Percentiles rank a stretch among this genome's conserved stretches.
phyloP scores from a whole-genome alignment of 345 rosid species.

The Euclidium syriacum region DNA sequence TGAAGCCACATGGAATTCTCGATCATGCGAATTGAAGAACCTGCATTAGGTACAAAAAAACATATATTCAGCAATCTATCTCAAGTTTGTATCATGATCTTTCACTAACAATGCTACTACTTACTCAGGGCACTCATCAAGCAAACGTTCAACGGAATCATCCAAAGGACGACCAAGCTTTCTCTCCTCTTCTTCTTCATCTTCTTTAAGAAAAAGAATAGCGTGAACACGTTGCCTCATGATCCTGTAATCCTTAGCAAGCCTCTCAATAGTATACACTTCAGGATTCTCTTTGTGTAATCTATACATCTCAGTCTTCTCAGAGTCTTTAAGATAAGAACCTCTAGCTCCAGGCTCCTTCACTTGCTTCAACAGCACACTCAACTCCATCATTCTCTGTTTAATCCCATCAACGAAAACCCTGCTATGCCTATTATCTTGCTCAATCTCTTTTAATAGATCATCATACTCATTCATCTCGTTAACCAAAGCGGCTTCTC shows the following conservation, averaged over 20 bases:
- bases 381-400: conserved; percentile 45
- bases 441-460: conserved; percentile 38
- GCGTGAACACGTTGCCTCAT: conserved; percentile 98
- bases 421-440: conserved; percentile 38
- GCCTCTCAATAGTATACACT: conserved; percentile 67
- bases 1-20: conserved; percentile 95
- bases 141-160: conserved; percentile 82
- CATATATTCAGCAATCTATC: not conserved
- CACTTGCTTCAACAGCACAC: conserved; percentile 66
- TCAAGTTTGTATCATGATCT: not conserved
- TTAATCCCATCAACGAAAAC: conserved; percentile 57
- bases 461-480: conserved; percentile 53
- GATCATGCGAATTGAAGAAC: conserved; percentile 76
- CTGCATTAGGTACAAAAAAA: conserved; percentile 36
- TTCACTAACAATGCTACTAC: conserved; percentile 13
- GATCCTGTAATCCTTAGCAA: conserved; percentile 88
- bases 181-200: conserved; percentile 89
- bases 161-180: conserved; percentile 82
- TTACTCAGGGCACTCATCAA: conserved; percentile 87
- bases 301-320: conserved; percentile 94
- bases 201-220: conserved; percentile 87
- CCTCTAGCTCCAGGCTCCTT: conserved; percentile 92
- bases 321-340: conserved; percentile 78
- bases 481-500: conserved; percentile 21
- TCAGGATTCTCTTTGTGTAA: conserved; percentile 84